Conservation (phyloP, 805 yeast species). For the Wickerhamiella azyma region DNA sequence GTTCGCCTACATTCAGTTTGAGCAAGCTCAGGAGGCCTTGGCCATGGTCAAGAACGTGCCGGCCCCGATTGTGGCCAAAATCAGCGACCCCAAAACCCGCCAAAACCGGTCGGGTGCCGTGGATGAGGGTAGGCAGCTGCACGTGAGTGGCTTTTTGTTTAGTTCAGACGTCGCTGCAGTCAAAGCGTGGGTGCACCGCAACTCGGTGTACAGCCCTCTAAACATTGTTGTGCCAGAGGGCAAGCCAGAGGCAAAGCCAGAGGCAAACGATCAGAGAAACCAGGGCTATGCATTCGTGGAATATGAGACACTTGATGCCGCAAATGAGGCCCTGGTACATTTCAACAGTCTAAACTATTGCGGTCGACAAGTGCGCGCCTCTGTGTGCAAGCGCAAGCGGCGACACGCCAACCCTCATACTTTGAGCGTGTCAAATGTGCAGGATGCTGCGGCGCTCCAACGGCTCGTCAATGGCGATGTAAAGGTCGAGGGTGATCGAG, state of each 20-base stretch:
- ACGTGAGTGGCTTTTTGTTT: constrained; percentile 9
- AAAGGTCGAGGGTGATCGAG: neutral
- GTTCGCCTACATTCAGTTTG: constrained; percentile 10
- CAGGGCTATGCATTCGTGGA: constrained; percentile 9
- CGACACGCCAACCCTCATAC: neutral
- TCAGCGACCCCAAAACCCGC: constrained; percentile 7
- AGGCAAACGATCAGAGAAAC: too few relatives aligned
- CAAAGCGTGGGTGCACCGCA: neutral
- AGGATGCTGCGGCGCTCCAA: neutral
- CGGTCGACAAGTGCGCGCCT: neutral
- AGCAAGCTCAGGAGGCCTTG: constrained; percentile 4
- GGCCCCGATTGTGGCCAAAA: constrained; percentile 1
- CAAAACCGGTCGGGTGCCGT: neutral
- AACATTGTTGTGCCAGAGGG: constrained; percentile 2
- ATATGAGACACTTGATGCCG: neutral
- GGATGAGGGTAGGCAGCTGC: constrained; percentile 7
- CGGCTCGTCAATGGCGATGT: neutral
- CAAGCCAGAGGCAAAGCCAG: neutral
- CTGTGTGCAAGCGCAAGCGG: neutral
- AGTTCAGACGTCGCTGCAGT: neutral
- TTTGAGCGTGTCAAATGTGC: neutral
- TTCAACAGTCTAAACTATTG: neutral
- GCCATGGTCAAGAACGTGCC: neutral
- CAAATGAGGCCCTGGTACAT: neutral
- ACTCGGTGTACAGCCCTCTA: constrained; percentile 1